Evolutionary conservation across 2,329 filamentous ascomycete genomes (phyloP), one percentile per base, ranked within the genome.

Genomic region (Chalaropsis ovoidea): DNA sequence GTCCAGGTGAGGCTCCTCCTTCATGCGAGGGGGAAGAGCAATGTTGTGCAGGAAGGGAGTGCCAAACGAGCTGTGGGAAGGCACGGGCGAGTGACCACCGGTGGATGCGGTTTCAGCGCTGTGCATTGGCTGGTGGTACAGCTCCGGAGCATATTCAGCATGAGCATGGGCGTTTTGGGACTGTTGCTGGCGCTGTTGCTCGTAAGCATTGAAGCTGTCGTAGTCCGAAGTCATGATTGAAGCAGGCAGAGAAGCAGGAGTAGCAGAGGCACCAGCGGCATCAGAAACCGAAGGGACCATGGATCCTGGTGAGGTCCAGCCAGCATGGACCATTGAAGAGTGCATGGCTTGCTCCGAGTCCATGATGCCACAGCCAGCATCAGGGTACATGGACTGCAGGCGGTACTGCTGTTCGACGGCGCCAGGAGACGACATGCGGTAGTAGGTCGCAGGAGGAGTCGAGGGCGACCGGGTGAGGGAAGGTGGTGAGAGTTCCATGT

Each of bases 151-250:
- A 62, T 77, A 75, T 41, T 75, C 70, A 35, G 74, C 71, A 71
- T 82, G 83, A 65, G 78, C 70, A 67, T 80, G 78, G 70, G 79
- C 76, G 67, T 73, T 75, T 69, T 81, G 82, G 69, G 22, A 15
- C n/a, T 22, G 73, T 68, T 65, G 76, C 71, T 68, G 82, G 69
- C 10, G 15, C 24, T 22, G 73, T 68, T 65, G 76, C 71, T 68
- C 79, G 71, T 65, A 65, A 31, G 63, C 19, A 24, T 19, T 61
- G 41, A 82, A 84, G 39, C 77, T 72, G 69, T 80, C 78, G 70
- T 82, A 84, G 58, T 81, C 80, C 43, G 77, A 72, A 42, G 79
- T 75, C 35, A 54, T 61, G 65, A 82, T 72, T 39, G 80, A 75
- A 69, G 76, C 79, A 64, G 79, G 75, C 68, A 78, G 75, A 65